Percentiles rank a stretch among this genome's conserved stretches.
Evolutionary conservation across 1,139 yeast species (phyloP).

Genomic region (Suhomyces guaymorum): DNA sequence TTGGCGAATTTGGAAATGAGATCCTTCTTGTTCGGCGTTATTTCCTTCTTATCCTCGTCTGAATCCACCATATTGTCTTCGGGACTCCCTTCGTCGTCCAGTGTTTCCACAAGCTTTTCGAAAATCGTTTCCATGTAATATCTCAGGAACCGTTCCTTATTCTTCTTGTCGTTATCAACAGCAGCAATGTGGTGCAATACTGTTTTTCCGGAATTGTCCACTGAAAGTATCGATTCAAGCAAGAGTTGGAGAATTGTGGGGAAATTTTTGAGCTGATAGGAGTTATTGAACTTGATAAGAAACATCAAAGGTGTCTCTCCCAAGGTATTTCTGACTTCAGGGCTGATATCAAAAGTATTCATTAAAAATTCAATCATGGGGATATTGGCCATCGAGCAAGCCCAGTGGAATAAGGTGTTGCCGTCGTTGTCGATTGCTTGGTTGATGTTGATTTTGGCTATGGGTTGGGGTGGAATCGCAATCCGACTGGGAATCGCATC

Average conservation of each 20-base stretch:
- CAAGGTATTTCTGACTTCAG: constrained; percentile 59
- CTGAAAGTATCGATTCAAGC: constrained; percentile 72
- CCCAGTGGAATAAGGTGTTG: constrained; percentile 94
- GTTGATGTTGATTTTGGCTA: constrained; percentile 58
- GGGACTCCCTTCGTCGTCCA: constrained; percentile 20
- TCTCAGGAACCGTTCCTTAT: constrained; percentile 71
- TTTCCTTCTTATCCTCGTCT: constrained; percentile 5
- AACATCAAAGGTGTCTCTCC: constrained; percentile 93
- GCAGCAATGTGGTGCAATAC: constrained; percentile 82
- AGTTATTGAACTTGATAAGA: constrained; percentile 86
- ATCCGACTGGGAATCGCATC: constrained; percentile 34
- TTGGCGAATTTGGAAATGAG: constrained; percentile 68
- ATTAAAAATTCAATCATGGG: constrained; percentile 73
- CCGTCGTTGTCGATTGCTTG: constrained; percentile 92
- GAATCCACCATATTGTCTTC: constrained; percentile 13
- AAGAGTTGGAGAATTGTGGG: constrained; percentile 69
- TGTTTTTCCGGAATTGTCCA: constrained; percentile 71
- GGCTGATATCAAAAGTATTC: constrained; percentile 53
- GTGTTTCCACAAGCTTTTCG: constrained; percentile 49
- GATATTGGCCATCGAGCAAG: constrained; percentile 84
- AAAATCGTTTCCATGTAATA: constrained; percentile 80
- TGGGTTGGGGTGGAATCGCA: constrained; percentile 44
- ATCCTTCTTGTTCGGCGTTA: constrained; percentile 22
- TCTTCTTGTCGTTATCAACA: constrained; percentile 31
- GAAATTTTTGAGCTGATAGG: constrained; percentile 74